Evolutionary conservation across 139 green algal genomes (phyloP), one percentile per base, ranked within the genome.

Genomic region (Pleodorina starrii): DNA sequence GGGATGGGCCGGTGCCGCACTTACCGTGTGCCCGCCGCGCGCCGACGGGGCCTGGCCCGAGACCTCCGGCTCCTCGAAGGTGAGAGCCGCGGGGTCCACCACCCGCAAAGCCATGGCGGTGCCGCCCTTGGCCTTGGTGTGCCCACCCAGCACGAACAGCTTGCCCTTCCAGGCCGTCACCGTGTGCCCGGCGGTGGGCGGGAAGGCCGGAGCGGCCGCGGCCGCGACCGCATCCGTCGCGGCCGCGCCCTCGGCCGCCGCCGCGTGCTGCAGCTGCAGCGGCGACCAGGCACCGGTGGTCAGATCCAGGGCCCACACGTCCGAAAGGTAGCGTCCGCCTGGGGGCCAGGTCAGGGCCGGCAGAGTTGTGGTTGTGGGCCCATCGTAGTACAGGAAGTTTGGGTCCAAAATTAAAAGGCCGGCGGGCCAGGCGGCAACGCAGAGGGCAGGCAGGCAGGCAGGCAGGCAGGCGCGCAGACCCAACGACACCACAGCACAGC

Each of bases 261-360:
- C 35, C 16, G 12, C 72, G 23, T 38, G 21, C 72, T 80, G 72
- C 72, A 59, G 27, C 42, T 57, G 40, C 79, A 72, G 25, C 25
- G 86, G 71, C 7, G 46, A 89, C 97, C 97, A 99, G 9, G 91
- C 78, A 19, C 98, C 87, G 19, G 51, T 95, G 54, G 93, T 82
- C 50, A 98, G 88, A 82, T 99, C 94, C 74, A 99, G 93, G 21
- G 91, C 44, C 97, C 96, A 98, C 44, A 97, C 84, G 89, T 99
- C 97, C 19, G 80, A 92, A 43, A 99, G 85, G 89, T 98, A 99
- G 5, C 97, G 92, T 2, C 97, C 97, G 36, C 94, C 96, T 97
- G 92, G 50, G 73, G 42, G n/a, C 23, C 32, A 9, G 23, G 27
- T 29, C 63, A 73, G 63, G 42, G 63, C 29, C 63, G 63, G 63